Evolutionary conservation across 768 basidiomycete species (phyloP).

Genomic region (Coprinopsis cinerea): DNA sequence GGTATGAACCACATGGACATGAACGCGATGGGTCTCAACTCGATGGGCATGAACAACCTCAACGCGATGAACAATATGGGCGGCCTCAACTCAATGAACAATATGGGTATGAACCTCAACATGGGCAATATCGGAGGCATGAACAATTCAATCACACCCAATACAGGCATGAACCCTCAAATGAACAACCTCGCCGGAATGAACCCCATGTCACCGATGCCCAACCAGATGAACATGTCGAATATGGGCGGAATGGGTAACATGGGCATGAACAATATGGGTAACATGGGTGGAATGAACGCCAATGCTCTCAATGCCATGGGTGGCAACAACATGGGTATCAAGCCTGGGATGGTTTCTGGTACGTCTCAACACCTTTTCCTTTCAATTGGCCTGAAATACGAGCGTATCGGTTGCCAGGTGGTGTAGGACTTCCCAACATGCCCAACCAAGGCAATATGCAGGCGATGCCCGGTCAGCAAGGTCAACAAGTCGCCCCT

Average conservation of each 20-base stretch:
- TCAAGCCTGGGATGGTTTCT: background rate
- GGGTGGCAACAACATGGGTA: background rate
- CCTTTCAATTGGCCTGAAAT: background rate
- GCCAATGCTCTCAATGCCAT: background rate
- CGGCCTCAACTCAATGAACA: background rate
- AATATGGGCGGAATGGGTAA: background rate
- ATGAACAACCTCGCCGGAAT: background rate
- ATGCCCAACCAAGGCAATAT: background rate
- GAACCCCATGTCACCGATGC: background rate
- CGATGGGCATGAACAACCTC: constrained; percentile 15
- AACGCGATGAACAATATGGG: constrained; percentile 11
- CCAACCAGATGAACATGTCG: background rate
- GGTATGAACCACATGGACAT: constrained; percentile 14
- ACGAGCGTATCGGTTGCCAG: background rate
- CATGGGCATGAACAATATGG: background rate
- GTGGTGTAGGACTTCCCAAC: background rate
- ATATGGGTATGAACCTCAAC: background rate
- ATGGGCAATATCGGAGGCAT: background rate
- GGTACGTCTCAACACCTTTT: background rate
- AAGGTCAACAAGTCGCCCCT: constrained; percentile 6
- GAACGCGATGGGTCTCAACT: constrained; percentile 11
- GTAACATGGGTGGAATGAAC: background rate
- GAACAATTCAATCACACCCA: too few relatives aligned
- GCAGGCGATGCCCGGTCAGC: background rate
- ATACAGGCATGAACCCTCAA: background rate